Evolutionary conservation across 202 grass and related monocot genomes (phyloP).

Genomic region (Tripidium arundinaceum): DNA sequence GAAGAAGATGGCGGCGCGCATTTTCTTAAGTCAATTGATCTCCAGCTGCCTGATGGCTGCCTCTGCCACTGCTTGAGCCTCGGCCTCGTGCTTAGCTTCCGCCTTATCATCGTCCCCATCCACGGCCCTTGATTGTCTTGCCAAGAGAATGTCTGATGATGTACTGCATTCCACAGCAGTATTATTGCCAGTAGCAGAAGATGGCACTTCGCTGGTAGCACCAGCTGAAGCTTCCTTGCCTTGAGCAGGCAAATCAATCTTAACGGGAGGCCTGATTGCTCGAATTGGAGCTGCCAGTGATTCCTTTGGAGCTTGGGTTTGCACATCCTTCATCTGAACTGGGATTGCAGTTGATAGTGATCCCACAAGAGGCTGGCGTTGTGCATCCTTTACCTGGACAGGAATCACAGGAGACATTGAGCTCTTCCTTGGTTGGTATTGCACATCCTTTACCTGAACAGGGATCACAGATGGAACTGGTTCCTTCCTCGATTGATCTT

Average conservation of each 20-base stretch:
- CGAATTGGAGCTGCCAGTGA: not conserved
- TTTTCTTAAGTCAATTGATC: constrained; percentile 44
- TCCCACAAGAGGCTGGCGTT: constrained; percentile 3
- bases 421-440: constrained; percentile 29
- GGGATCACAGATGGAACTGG: constrained; percentile 26
- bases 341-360: constrained; percentile 17
- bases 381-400: constrained; percentile 63
- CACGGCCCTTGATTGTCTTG: not conserved
- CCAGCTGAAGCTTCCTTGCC: constrained; percentile 32
- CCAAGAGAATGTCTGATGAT: not conserved
- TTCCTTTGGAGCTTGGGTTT: constrained; percentile 1
- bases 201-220: constrained; percentile 22
- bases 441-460: constrained; percentile 59
- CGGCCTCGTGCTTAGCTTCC: constrained; percentile 26
- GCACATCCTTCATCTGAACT: constrained; percentile 47
- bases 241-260: constrained; percentile 39
- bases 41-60: constrained; percentile 69
- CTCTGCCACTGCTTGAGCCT: constrained; percentile 42
- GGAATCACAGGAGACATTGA: constrained; percentile 29
- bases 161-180: not conserved
- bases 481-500: constrained; percentile 24
- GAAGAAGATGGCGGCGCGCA: constrained; percentile 1
- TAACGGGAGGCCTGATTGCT: not conserved
- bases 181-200: not conserved
- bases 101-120: not conserved